Evolutionary conservation across 192 early-diverging fungal genomes (phyloP).

Genomic region (Podila epicladia): DNA sequence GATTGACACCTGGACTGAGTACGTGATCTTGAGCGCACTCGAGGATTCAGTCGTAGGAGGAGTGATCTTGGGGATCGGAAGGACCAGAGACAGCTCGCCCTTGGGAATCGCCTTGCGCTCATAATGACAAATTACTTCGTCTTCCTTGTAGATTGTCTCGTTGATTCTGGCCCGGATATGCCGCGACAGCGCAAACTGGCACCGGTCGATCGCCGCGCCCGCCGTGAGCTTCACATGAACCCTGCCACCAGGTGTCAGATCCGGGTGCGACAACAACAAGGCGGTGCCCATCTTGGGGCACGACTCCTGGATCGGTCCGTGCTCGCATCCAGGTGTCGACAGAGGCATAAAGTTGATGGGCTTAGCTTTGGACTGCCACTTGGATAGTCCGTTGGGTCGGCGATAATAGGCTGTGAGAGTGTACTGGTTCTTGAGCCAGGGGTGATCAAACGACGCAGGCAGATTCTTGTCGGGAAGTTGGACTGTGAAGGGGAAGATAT

Average conservation of each 20-base stretch:
- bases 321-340: conserved; percentile 40
- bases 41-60: conserved; percentile 46
- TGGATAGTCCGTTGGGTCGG: conserved; percentile 49
- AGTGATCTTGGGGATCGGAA: conserved; percentile 44
- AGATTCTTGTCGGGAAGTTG: conserved; percentile 50
- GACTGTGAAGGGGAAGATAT: conserved; percentile 52
- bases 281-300: conserved; percentile 51
- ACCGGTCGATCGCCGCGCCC: conserved; percentile 45
- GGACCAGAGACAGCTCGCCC: conserved; percentile 33
- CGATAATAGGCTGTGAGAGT: conserved; percentile 44
- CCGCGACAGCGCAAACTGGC: conserved; percentile 40
- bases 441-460: conserved; percentile 51
- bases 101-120: conserved; percentile 49
- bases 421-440: conserved; percentile 54
- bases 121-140: conserved; percentile 48
- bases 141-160: conserved; percentile 44
- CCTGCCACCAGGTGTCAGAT: conserved; percentile 38
- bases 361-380: conserved; percentile 52
- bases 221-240: conserved; percentile 46
- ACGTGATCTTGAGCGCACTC: conserved; percentile 45
- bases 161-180: conserved; percentile 51
- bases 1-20: conserved; percentile 49
- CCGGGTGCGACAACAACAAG: conserved; percentile 33
- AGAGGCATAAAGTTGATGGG: conserved; percentile 49
- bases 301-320: conserved; percentile 47